phyloP scores from a whole-genome alignment of 2,329 filamentous ascomycete genomes.

The Fusarium sp. region DNA sequence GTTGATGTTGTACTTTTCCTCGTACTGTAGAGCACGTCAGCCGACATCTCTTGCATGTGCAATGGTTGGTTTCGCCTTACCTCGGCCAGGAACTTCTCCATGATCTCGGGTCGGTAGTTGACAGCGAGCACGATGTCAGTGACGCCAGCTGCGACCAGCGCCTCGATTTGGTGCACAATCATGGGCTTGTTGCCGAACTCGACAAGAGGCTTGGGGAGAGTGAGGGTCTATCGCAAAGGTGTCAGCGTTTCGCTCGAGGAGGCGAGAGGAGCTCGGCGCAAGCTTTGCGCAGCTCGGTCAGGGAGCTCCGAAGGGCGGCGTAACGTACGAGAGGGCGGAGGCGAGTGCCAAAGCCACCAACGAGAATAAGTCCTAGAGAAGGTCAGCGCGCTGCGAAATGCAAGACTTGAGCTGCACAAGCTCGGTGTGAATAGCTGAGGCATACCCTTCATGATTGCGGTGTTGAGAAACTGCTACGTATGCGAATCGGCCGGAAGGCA shows the following conservation, averaged over 20 bases:
- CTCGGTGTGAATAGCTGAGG: not conserved
- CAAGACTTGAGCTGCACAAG: not conserved
- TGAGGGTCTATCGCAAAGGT: conserved; percentile 78
- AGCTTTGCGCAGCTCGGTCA: conserved; percentile 19
- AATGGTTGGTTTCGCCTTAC: conserved; percentile 58
- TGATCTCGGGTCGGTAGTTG: conserved; percentile 98
- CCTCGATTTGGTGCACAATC: conserved; percentile 98
- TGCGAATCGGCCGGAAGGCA: conserved; percentile 31
- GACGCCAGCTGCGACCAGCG: conserved; percentile 90
- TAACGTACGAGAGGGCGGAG: conserved; percentile 90
- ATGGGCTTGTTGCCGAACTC: conserved; percentile 99
- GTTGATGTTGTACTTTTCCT: conserved; percentile 90
- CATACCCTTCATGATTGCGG: conserved; percentile 55
- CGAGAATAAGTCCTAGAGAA: conserved; percentile 90
- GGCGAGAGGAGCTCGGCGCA: conserved; percentile 17
- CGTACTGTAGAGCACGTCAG: conserved; percentile 70
- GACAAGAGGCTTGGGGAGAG: conserved; percentile 95
- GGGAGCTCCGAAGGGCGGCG: conserved; percentile 50
- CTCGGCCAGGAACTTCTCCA: conserved; percentile 93
- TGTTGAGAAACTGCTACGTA: conserved; percentile 35
- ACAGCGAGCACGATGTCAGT: conserved; percentile 98
- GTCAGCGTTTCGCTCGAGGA: conserved; percentile 34
- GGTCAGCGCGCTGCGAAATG: conserved; percentile 32
- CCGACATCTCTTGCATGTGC: not conserved
- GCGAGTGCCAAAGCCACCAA: conserved; percentile 98